Conservation (phyloP, 345 rosid genomes). For the Murraya koenigii region DNA sequence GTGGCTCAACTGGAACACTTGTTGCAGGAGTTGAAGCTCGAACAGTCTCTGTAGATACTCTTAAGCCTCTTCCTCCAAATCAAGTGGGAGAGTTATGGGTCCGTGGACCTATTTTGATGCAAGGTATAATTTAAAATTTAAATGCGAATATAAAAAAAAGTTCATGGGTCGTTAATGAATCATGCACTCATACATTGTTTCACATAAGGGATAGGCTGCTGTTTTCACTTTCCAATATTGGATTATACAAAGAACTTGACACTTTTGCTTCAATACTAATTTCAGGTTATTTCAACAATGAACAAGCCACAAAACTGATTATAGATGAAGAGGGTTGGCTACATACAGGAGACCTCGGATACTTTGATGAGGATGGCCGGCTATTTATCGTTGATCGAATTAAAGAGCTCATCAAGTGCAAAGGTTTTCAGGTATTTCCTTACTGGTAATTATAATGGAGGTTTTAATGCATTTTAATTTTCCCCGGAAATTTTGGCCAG, state of each 20-base stretch:
- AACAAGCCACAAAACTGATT: constrained; percentile 72
- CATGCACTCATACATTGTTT: no score
- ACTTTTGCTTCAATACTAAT: constrained; percentile 1
- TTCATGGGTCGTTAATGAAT: no score
- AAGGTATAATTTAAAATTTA: constrained; percentile 42
- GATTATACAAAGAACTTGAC: background rate
- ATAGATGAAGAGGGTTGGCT: constrained; percentile 85
- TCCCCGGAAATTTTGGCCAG: no score
- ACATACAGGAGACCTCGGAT: constrained; percentile 92
- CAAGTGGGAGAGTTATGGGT: constrained; percentile 82
- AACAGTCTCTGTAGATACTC: constrained; percentile 54
- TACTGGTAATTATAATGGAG: background rate
- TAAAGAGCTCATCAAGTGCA: constrained; percentile 91
- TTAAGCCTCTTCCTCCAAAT: constrained; percentile 71
- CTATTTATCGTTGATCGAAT: constrained; percentile 78
- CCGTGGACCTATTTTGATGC: constrained; percentile 93
- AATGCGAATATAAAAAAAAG: no score
- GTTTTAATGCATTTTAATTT: background rate
- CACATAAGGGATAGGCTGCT: background rate
- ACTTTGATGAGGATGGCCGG: constrained; percentile 68
- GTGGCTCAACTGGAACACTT: constrained; percentile 78
- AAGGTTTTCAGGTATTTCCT: constrained; percentile 79
- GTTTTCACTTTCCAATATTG: background rate
- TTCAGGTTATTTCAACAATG: constrained; percentile 77
- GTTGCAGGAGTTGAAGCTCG: constrained; percentile 71